These are phyloP conservation scores for Sugiyamaella marilandica DNA, from an alignment of 805 yeast species.

Conservation along the genomic window DNA sequence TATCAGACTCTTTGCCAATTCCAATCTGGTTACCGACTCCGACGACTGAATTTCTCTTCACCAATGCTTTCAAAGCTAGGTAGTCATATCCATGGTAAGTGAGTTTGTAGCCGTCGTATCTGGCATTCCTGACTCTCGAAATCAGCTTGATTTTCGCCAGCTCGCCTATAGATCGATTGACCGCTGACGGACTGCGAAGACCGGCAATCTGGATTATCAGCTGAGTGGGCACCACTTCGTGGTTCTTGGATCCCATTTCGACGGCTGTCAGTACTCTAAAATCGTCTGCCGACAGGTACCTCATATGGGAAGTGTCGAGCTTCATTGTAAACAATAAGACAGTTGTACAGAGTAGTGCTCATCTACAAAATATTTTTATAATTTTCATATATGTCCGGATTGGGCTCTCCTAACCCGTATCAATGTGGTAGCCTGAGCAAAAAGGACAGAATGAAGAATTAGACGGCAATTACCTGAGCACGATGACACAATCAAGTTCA, in stretches of 20 bases:
- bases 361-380: neutral
- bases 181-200: constrained; percentile 66
- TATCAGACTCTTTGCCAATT: constrained; percentile 97
- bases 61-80: constrained; percentile 79
- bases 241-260: constrained; percentile 86
- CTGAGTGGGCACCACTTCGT: constrained; percentile 88
- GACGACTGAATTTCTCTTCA: constrained; percentile 65
- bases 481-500: too few relatives aligned
- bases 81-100: constrained; percentile 91
- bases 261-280: constrained; percentile 67
- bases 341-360: neutral
- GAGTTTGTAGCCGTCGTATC: constrained; percentile 89
- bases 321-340: constrained; percentile 53
- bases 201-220: constrained; percentile 79
- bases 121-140: constrained; percentile 78
- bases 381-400: neutral
- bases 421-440: neutral
- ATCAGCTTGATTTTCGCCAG: constrained; percentile 81
- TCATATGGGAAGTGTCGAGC: constrained; percentile 87
- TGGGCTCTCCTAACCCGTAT: constrained; percentile 1
- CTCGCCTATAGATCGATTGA: constrained; percentile 74
- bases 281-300: constrained; percentile 87
- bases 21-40: constrained; percentile 87
- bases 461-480: too few relatives aligned
- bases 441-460: too few relatives aligned